Conservation (phyloP, 805 yeast species). For the Metahyphopichia silvanorum region DNA sequence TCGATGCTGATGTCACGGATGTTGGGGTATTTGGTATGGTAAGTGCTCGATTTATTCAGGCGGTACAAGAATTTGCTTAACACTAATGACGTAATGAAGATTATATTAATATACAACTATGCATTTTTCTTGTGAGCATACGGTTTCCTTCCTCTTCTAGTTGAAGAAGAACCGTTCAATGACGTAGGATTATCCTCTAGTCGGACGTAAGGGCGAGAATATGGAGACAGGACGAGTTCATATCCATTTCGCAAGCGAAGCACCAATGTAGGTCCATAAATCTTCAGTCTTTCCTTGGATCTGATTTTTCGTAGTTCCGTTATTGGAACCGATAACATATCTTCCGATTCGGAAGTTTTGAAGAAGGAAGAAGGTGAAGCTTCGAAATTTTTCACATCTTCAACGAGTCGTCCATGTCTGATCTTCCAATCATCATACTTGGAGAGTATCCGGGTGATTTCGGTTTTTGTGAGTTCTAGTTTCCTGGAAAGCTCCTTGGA, state of each 20-base stretch:
- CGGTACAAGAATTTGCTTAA: conserved; percentile 7
- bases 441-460: conserved; percentile 34
- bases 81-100: too few species aligned
- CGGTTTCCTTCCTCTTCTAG: too few species aligned
- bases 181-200: too few species aligned
- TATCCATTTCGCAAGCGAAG: conserved; percentile 36
- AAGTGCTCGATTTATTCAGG: conserved; percentile 5
- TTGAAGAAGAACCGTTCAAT: too few species aligned
- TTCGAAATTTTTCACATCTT: conserved; percentile 18
- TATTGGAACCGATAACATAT: conserved; percentile 14
- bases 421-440: conserved; percentile 39
- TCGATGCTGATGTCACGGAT: conserved; percentile 3
- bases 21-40: conserved; percentile 3
- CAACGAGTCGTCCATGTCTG: conserved; percentile 24
- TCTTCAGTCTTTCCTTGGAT: conserved; percentile 15
- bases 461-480: conserved; percentile 48
- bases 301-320: conserved; percentile 21
- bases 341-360: too few species aligned
- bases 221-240: conserved; percentile 34
- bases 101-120: too few species aligned
- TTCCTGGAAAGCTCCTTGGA: conserved; percentile 50
- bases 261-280: conserved; percentile 34
- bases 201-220: too few species aligned
- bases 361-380: too few species aligned
- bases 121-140: too few species aligned